Evolutionary conservation across 108 stramenopile genomes (phyloP), one percentile per base, ranked within the genome.

Genomic region (Cyclostephanos tholiformis): DNA sequence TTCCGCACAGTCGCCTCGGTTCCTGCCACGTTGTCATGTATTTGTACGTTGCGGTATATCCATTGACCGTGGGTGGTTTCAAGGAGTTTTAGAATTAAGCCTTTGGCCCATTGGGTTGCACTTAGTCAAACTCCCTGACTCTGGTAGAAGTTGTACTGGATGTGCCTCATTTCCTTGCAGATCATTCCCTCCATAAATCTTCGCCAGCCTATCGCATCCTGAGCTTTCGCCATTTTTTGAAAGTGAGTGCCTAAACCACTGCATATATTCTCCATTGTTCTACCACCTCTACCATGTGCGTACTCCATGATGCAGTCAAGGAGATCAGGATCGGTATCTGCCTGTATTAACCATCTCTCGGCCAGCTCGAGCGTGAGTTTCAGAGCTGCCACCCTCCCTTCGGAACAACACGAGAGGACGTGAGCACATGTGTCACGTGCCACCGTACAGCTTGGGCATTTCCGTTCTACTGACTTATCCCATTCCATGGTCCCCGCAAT

Each of bases 121-220:
- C 13, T 46, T 4, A 46, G 2, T 1, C 16, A 14, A 3, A 14
- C 16, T 46, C 44, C 44, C 16, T 16, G 2, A 12, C 16, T 12
- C 2, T 14, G 16, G 3, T 46, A 2, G 16, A 14, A 46, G 14
- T 14, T 14, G 44, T 14, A 14, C 16, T 46, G 44, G 3, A 46
- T 46, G 12, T 46, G 2, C 3, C 44, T 12, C 44, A 46, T 46
- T 14, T 16, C 3, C 3, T 2, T 14, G 44, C 44, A 60, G 0
- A 59, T 19, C 56, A 71, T 71, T 0, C 69, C 69, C n/a, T 71
- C 69, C 69, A 71, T 71, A 39, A 71, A 71, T 30, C 69, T 26
- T 6, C 58, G 29, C 69, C 69, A 71, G 16, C 69, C 69, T 41
- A 71, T 60, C 27, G 46, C 32, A 27, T 71, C 69, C n/a, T 71